Conservation (phyloP, 169 alveolate genomes). For the Plasmodium sp. region DNA sequence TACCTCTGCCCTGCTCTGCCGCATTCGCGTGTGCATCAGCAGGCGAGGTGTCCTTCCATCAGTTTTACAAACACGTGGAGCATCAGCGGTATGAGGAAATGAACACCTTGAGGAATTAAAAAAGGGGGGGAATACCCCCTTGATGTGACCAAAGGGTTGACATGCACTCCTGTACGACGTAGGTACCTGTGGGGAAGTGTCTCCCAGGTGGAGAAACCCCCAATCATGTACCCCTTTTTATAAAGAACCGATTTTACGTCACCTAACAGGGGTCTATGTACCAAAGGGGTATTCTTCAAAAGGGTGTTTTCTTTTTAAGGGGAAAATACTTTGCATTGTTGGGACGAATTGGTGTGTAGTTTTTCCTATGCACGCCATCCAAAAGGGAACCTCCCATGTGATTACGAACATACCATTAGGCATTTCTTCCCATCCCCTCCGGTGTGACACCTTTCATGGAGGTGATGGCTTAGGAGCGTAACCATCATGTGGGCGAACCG, state of each 20-base stretch:
- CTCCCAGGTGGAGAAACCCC: background rate
- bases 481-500: background rate
- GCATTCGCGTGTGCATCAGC: background rate
- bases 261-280: background rate
- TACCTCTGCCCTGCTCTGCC: background rate
- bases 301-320: background rate
- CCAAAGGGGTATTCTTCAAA: background rate
- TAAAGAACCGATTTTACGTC: background rate
- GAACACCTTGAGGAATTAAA: background rate
- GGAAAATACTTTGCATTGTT: background rate
- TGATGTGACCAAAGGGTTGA: background rate
- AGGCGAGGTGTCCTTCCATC: background rate
- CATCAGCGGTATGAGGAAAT: background rate
- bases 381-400: background rate
- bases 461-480: background rate
- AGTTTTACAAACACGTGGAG: background rate
- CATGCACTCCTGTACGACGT: background rate
- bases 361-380: background rate
- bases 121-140: background rate
- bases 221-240: background rate
- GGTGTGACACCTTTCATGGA: no score
- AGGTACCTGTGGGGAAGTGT: background rate
- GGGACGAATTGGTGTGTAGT: background rate
- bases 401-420: background rate
- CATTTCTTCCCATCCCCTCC: background rate